Conservation (phyloP, 2,329 filamentous ascomycete species). For the Lasiodiplodia sp. region DNA sequence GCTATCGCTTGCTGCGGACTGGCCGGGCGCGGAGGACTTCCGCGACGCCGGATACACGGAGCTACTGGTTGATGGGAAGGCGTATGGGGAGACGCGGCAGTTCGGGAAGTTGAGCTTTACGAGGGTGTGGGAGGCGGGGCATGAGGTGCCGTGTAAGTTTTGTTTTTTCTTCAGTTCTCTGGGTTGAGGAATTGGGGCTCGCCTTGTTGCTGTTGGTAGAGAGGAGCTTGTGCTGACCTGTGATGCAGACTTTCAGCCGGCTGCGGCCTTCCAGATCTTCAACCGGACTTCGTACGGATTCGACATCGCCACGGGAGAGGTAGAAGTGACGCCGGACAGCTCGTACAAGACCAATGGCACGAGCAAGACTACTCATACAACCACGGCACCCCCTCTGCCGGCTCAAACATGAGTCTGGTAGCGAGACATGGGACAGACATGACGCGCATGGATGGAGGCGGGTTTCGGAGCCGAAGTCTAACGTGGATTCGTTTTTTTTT, state of each 20-base stretch:
- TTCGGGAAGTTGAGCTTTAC: slow-evolving; percentile 70
- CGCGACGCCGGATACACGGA: slow-evolving; percentile 74
- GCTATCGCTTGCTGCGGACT: slow-evolving; percentile 45
- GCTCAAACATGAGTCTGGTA: neutral
- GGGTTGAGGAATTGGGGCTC: neutral
- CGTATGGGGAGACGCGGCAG: slow-evolving; percentile 73
- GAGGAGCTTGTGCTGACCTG: no score
- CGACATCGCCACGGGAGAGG: slow-evolving; percentile 59
- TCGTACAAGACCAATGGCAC: slow-evolving; percentile 9
- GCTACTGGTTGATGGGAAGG: slow-evolving; percentile 66
- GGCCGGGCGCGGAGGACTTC: slow-evolving; percentile 61
- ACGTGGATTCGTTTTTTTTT: no score
- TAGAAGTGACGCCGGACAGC: slow-evolving; percentile 32
- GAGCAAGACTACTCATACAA: slow-evolving; percentile 4
- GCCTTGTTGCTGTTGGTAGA: neutral
- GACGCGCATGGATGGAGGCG: no score
- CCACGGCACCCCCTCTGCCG: neutral
- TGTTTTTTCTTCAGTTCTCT: neutral
- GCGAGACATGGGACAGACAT: no score
- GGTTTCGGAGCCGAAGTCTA: no score
- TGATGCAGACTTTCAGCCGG: slow-evolving; percentile 48
- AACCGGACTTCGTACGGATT: slow-evolving; percentile 55
- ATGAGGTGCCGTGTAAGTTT: slow-evolving; percentile 55
- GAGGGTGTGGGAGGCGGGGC: slow-evolving; percentile 60
- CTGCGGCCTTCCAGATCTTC: slow-evolving; percentile 58